Evolutionary conservation across 192 early-diverging fungal species (phyloP).

Genomic region (Pilaira anomala): DNA sequence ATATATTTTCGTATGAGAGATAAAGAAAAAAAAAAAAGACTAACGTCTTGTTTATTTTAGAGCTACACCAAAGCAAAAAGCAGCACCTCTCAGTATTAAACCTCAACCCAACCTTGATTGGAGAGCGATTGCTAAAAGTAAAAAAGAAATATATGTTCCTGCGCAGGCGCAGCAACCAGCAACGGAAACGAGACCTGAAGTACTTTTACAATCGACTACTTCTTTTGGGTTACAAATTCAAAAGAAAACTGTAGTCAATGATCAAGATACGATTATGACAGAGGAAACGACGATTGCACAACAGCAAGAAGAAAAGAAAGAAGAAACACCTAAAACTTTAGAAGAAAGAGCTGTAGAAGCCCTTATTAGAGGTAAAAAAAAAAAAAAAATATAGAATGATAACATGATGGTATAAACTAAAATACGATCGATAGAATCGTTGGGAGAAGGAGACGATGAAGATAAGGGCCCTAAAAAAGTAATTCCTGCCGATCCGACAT

Average conservation of each 20-base stretch:
- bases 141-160: slow-evolving; percentile 36
- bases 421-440: slow-evolving; percentile 16
- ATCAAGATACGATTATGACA: neutral
- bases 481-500: slow-evolving; percentile 43
- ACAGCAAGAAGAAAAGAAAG: neutral
- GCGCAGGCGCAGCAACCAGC: slow-evolving; percentile 21
- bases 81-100: slow-evolving; percentile 41
- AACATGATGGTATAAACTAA: neutral
- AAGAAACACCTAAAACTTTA: slow-evolving; percentile 28
- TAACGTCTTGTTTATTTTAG: slow-evolving; percentile 19
- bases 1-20: neutral
- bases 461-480: slow-evolving; percentile 22
- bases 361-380: slow-evolving; percentile 41
- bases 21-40: slow-evolving; percentile 7
- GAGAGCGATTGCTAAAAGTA: slow-evolving; percentile 35
- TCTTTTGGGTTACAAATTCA: slow-evolving; percentile 37
- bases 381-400: neutral
- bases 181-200: slow-evolving; percentile 18
- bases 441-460: slow-evolving; percentile 16
- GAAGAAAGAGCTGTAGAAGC: slow-evolving; percentile 42
- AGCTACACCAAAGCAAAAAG: slow-evolving; percentile 31
- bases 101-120: slow-evolving; percentile 43
- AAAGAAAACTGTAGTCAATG: neutral
- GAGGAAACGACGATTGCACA: neutral
- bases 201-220: slow-evolving; percentile 6